Conservation (phyloP, 225 moss, liverwort and hornwort genomes). For the Lunularia cruciata region DNA sequence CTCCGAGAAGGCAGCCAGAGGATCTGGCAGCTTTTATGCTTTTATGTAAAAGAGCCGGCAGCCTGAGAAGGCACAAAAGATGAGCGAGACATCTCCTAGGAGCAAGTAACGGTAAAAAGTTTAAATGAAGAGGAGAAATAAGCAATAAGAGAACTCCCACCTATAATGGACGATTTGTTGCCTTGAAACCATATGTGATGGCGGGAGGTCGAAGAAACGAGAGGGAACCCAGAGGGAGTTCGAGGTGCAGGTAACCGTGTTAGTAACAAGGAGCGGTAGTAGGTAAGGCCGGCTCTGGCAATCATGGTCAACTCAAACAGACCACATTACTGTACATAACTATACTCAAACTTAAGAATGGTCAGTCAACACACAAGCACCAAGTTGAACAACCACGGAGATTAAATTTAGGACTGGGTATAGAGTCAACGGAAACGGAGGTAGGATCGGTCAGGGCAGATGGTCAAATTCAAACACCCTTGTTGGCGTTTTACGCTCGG, state of each 20-base stretch:
- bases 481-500: too few species aligned
- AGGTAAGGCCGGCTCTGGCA: neutral
- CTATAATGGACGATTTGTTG: neutral
- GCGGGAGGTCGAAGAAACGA: too few species aligned
- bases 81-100: neutral
- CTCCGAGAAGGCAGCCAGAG: neutral
- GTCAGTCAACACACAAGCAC: slow-evolving; percentile 7
- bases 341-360: neutral
- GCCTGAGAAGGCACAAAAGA: neutral
- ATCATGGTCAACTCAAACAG: slow-evolving; percentile 5
- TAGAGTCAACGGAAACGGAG: slow-evolving; percentile 3
- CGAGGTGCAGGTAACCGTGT: too few species aligned
- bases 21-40: neutral
- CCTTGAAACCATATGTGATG: too few species aligned
- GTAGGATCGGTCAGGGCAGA: neutral
- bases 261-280: neutral
- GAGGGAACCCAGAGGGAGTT: too few species aligned
- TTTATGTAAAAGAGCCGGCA: neutral
- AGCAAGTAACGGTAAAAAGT: too few species aligned
- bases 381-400: neutral
- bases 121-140: neutral
- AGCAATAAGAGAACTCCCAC: neutral
- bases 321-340: neutral
- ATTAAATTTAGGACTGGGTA: slow-evolving; percentile 2
- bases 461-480: too few species aligned